Evolutionary conservation across 2,329 filamentous ascomycete genomes (phyloP), one percentile per base, ranked within the genome.

Genomic region (Magnaporthales sp.): DNA sequence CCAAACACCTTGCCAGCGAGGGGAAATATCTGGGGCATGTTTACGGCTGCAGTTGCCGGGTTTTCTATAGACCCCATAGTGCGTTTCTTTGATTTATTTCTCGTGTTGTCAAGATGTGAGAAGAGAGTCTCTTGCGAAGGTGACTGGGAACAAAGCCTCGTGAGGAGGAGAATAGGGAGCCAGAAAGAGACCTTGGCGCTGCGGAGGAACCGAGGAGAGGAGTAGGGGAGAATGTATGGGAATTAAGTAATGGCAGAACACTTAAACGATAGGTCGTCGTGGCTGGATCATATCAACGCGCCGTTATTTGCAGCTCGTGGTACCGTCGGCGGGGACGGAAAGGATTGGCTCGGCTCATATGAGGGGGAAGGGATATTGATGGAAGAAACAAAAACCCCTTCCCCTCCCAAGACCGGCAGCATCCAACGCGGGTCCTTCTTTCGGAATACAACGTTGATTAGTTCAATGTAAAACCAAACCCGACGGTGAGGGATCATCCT

Each of bases 1-100:
- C 79, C 77, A 70, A 81, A 77, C 61, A 83, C 76, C 73, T 80
- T 82, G 69, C 69, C 70, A 10, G 63, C 63, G 46, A 65, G 63
- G 5, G 63, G 51, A 6, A 15, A 9, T 26, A 56, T 7, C 13
- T 46, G 38, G 19, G n/a, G 2, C 38, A 46, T 46, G 38, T 19
- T 9, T 13, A 22, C 15, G 6, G 8, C 30, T 2, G 24, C 11
- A 15, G 5, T 11, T 13, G 15, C 24, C 62, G 30, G 62, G 30
- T 63, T 30, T 32, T 30, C 62, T 63, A 63, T 63, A 11, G 62
- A 63, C 7, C 62, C 62, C 62, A 63, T 63, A 19, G 62, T 60
- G 56, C 3, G 5, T 60, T 27, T 11, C n/a, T 27, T 30, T 63
- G 22, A 31, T 22, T 38, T 27, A 10, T 11, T 32, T 19, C 32